Evolutionary conservation across 2,329 filamentous ascomycete species (phyloP).

Genomic region (Pseudogymnoascus sp.): DNA sequence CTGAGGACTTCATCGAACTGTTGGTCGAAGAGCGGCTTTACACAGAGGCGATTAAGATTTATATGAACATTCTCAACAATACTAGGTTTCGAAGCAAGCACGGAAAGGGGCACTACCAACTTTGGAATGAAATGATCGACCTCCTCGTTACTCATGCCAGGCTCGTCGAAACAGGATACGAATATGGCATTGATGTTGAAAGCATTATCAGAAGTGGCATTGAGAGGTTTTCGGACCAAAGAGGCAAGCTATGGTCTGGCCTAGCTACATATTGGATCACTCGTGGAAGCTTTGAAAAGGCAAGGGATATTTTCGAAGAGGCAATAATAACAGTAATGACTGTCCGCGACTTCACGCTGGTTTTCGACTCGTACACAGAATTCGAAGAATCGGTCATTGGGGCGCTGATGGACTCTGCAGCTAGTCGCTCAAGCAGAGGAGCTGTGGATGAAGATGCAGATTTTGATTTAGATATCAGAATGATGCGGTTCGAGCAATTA

Average conservation of each 20-base stretch:
- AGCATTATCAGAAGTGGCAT: conserved; percentile 90
- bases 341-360: conserved; percentile 89
- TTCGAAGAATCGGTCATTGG: conserved; percentile 95
- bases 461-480: conserved; percentile 88
- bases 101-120: conserved; percentile 87
- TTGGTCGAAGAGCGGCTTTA: conserved; percentile 74
- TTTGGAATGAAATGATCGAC: conserved; percentile 98
- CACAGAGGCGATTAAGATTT: conserved; percentile 83
- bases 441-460: conserved; percentile 74
- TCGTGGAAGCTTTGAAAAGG: conserved; percentile 82
- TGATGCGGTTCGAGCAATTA: conserved; percentile 95
- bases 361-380: conserved; percentile 94
- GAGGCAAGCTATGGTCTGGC: conserved; percentile 90
- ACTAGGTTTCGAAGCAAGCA: conserved; percentile 85
- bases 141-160: conserved; percentile 84
- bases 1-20: conserved; percentile 90
- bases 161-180: conserved; percentile 71
- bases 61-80: conserved; percentile 88
- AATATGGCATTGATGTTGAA: conserved; percentile 81
- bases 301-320: conserved; percentile 90
- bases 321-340: conserved; percentile 98
- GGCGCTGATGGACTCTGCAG: conserved; percentile 81
- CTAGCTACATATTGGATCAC: conserved; percentile 96
- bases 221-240: conserved; percentile 80
- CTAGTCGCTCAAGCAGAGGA: conserved; percentile 69